Base-by-base conservation (phyloP, 192 early-diverging fungal genomes). In the Paraglomus brasilianum region DNA sequence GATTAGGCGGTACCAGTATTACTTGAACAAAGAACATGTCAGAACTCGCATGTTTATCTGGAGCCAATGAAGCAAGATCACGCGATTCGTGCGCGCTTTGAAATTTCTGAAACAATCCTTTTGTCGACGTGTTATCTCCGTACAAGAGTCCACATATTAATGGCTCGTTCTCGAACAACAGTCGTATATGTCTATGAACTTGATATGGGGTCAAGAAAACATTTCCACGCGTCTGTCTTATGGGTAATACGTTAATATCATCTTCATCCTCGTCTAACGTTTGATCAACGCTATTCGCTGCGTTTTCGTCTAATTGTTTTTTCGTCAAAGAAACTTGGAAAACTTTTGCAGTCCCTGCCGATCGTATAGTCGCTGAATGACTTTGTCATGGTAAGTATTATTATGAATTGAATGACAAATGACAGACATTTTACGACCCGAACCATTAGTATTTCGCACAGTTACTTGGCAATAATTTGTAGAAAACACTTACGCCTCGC, bases 21-120 rank as follows among this genome's bases (percentile, higher is more conserved):
- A 86, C 87, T 41, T 98, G 92, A 55, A 97, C 77, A 81, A 99
- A 99, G 78, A 97, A 99, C 77, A 96, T 94, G 74, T 92, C 82
- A 11, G 87, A 85, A 22, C 80, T 75, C 21, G 78, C 83, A 1
- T 70, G 48, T 8, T 46, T 70, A 50, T 75, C 66, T 8, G 58
- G 30, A 15, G 64, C 64, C 5, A 22, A 19, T n/a, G 7, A 8
- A 3, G 46, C 30, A n/a, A 11, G 21, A 13, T 21, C 15, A n/a
- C 17, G 42, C n/a, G n/a, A n/a, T n/a, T n/a, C n/a, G n/a, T n/a
- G n/a, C n/a, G n/a, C n/a, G n/a, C n/a, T n/a, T n/a, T n/a, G n/a
- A n/a, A n/a, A n/a, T n/a, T n/a, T n/a, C n/a, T n/a, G n/a, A n/a
- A n/a, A n/a, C n/a, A n/a, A n/a, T n/a, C n/a, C n/a, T n/a, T n/a